These are phyloP conservation scores for Ophiostoma tasmaniense DNA, from an alignment of 2,329 filamentous ascomycete species.

Conservation along the genomic window DNA sequence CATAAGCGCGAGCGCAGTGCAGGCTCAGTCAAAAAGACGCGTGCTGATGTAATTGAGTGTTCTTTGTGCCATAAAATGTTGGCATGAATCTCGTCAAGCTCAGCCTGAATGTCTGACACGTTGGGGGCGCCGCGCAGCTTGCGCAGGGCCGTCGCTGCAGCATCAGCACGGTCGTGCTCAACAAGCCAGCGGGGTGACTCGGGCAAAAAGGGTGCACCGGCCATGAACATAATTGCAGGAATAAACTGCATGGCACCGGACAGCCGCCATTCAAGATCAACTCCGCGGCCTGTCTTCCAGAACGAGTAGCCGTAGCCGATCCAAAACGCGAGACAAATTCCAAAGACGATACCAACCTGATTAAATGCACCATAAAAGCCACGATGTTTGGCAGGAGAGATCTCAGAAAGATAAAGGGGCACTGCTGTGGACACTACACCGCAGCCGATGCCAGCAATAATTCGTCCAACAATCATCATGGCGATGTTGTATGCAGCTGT, in stretches of 20 bases:
- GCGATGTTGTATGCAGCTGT: conserved; percentile 17
- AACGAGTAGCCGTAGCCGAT: conserved; percentile 29
- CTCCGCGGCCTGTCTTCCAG: conserved; percentile 28
- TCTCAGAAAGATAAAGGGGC: conserved; percentile 21
- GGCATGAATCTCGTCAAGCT: conserved; percentile 27
- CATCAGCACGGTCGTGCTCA: conserved; percentile 26
- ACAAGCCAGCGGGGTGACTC: conserved; percentile 32
- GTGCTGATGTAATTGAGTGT: conserved; percentile 22
- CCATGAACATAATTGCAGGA: conserved; percentile 27
- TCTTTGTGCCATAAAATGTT: conserved; percentile 27
- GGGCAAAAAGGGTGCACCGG: conserved; percentile 27
- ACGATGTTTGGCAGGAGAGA: conserved; percentile 19
- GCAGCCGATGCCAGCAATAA: conserved; percentile 20
- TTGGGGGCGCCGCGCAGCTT: conserved; percentile 25
- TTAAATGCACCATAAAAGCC: conserved; percentile 21
- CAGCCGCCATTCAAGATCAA: conserved; percentile 28
- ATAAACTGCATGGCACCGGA: conserved; percentile 29
- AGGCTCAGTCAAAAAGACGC: conserved; percentile 27
- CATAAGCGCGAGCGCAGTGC: conserved; percentile 29
- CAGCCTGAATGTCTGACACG: conserved; percentile 24
- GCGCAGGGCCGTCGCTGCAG: conserved; percentile 24
- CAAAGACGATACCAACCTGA: conserved; percentile 21
- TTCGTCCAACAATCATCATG: conserved; percentile 21
- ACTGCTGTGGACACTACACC: conserved; percentile 21
- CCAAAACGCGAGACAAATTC: conserved; percentile 24